A percentile compares a stretch with the other conserved stretches of the same genome.
Conservation (phyloP, 345 rosid genomes). For the Eucalyptus curtisii region DNA sequence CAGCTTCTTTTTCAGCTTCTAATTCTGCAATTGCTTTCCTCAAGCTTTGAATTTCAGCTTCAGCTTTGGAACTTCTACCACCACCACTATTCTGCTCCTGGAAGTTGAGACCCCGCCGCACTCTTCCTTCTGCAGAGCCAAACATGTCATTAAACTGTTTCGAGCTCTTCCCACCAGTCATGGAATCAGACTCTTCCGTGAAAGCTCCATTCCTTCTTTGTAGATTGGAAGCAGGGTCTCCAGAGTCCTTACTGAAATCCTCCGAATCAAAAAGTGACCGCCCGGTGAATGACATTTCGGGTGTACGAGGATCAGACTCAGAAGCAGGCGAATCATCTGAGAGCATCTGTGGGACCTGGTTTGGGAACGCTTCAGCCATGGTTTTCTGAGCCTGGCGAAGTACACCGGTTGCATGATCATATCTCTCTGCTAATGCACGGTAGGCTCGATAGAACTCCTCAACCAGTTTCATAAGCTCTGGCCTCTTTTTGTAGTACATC, state of each 20-base stretch:
- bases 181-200: slow-evolving; percentile 44
- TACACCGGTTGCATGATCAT: slow-evolving; percentile 90
- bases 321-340: slow-evolving; percentile 56
- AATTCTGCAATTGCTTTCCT: slow-evolving; percentile 73
- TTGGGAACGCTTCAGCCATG: slow-evolving; percentile 93
- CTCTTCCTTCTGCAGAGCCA: slow-evolving; percentile 50
- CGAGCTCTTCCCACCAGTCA: slow-evolving; percentile 38
- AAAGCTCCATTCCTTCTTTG: slow-evolving; percentile 51
- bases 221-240: slow-evolving; percentile 29
- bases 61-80: slow-evolving; percentile 55
- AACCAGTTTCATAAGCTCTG: slow-evolving; percentile 94
- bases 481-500: slow-evolving; percentile 95
- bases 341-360: slow-evolving; percentile 56
- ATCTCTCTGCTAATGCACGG: slow-evolving; percentile 97
- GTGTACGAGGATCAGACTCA: slow-evolving; percentile 66
- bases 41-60: slow-evolving; percentile 58
- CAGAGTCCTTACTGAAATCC: slow-evolving; percentile 57
- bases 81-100: slow-evolving; percentile 36
- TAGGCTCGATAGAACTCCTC: slow-evolving; percentile 98
- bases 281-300: slow-evolving; percentile 37
- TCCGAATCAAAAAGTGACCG: slow-evolving; percentile 35
- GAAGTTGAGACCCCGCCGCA: slow-evolving; percentile 71
- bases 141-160: slow-evolving; percentile 34
- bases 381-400: slow-evolving; percentile 87
- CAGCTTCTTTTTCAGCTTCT: slow-evolving; percentile 89